Percentiles rank a stretch among this genome's conserved stretches.
phyloP scores from a whole-genome alignment of 345 rosid species.

The Geranium rotundifolium region DNA sequence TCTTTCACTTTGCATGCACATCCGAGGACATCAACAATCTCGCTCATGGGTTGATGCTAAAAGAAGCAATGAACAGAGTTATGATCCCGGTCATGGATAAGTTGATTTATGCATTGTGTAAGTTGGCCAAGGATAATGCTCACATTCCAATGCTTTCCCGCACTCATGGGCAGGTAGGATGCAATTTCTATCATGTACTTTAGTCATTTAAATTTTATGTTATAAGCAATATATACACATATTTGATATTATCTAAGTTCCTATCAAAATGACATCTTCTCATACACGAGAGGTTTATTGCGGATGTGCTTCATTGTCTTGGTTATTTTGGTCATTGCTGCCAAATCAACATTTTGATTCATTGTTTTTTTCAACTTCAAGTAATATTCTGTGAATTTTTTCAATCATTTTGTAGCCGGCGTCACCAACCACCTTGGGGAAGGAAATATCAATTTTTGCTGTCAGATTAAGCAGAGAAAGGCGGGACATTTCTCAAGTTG shows the following conservation, averaged over 20 bases:
- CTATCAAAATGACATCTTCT: neutral
- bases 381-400: slow-evolving; percentile 4
- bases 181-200: neutral
- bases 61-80: slow-evolving; percentile 48
- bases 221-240: no score
- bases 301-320: neutral
- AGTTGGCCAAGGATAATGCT: slow-evolving; percentile 59
- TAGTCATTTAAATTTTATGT: neutral
- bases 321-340: neutral
- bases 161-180: slow-evolving; percentile 90
- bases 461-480: slow-evolving; percentile 72
- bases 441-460: slow-evolving; percentile 92
- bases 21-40: slow-evolving; percentile 96
- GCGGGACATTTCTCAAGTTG: slow-evolving; percentile 53
- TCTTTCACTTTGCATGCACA: slow-evolving; percentile 93
- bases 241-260: neutral
- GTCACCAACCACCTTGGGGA: slow-evolving; percentile 85
- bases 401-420: slow-evolving; percentile 54
- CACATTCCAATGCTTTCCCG: slow-evolving; percentile 82
- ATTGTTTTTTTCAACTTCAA: neutral
- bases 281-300: no score
- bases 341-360: slow-evolving; percentile 4
- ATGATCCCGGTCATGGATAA: slow-evolving; percentile 68
- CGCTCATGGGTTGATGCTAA: slow-evolving; percentile 84
- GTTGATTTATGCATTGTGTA: slow-evolving; percentile 43